A percentile compares a stretch with the other conserved stretches of the same genome.
These are phyloP conservation scores for Chalaropsis ovoidea DNA, from an alignment of 2,329 filamentous ascomycete genomes.

Conservation along the genomic window DNA sequence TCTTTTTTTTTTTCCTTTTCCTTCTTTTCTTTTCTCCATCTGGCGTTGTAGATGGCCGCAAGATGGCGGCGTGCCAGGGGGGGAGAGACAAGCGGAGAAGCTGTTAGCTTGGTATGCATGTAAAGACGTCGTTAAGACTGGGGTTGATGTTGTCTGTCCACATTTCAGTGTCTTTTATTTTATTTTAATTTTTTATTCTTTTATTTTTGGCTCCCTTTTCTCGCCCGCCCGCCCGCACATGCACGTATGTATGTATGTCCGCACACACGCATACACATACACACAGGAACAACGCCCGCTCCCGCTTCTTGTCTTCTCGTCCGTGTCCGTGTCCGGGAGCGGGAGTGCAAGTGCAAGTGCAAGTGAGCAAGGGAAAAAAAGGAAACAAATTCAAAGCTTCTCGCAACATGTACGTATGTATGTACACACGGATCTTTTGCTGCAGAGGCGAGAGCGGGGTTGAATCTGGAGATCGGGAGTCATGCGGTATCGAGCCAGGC, in stretches of 20 bases:
- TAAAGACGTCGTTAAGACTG: neutral
- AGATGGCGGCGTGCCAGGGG: neutral
- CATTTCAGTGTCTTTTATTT: too few relatives aligned
- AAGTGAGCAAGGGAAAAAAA: neutral
- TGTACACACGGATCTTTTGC: neutral
- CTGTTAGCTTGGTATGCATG: neutral
- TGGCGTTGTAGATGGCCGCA: neutral
- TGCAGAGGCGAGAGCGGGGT: neutral
- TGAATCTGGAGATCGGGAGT: neutral
- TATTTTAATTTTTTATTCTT: too few relatives aligned
- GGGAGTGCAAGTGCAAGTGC: neutral
- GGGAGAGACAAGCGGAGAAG: neutral
- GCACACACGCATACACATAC: neutral
- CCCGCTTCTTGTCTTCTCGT: neutral
- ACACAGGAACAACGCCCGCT: neutral
- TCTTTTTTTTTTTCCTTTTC: neutral
- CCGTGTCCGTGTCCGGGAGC: neutral
- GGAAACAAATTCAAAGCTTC: neutral
- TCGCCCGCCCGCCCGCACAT: neutral
- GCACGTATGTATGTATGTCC: too few relatives aligned
- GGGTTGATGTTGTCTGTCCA: too few relatives aligned
- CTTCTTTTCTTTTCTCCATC: too few relatives aligned
- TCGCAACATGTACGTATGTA: too few relatives aligned
- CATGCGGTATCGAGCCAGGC: too few relatives aligned
- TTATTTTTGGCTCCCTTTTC: neutral